A percentile compares a stretch with the other conserved stretches of the same genome.
These are phyloP conservation scores for Picochlorum sp. DNA, from an alignment of 139 green algal genomes.

Conservation along the genomic window DNA sequence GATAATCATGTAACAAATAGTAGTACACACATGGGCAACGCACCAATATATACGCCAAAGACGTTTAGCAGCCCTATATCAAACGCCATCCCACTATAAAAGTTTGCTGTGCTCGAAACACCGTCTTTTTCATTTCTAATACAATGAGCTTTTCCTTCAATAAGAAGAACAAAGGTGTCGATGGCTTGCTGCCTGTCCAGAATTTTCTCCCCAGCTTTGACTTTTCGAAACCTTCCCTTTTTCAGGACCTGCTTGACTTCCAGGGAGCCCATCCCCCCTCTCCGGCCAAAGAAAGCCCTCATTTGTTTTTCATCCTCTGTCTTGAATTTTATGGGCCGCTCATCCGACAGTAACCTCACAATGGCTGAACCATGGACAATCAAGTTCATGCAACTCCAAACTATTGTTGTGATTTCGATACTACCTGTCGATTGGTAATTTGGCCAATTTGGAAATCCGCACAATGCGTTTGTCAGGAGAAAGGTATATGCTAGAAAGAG, in stretches of 20 bases:
- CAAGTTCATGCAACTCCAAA: slow-evolving; percentile 11
- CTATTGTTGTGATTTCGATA: slow-evolving; percentile 2
- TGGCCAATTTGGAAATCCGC: slow-evolving; percentile 17
- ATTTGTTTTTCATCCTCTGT: slow-evolving; percentile 32
- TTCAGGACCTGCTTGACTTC: slow-evolving; percentile 24
- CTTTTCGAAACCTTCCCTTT: slow-evolving; percentile 8
- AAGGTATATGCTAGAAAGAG: slow-evolving; percentile 17
- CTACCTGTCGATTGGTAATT: slow-evolving; percentile 1
- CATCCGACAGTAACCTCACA: slow-evolving; percentile 20
- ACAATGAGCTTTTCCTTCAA: slow-evolving; percentile 17
- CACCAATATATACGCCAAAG: slow-evolving; percentile 18
- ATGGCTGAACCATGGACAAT: slow-evolving; percentile 19
- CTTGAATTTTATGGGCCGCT: slow-evolving; percentile 23
- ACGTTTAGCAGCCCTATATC: slow-evolving; percentile 11
- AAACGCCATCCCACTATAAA: slow-evolving; percentile 12
- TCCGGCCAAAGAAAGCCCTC: slow-evolving; percentile 24
- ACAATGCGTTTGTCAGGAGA: slow-evolving; percentile 4
- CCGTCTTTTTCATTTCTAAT: neutral
- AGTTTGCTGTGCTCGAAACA: neutral
- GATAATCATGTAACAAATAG: too few species aligned
- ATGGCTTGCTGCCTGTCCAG: neutral
- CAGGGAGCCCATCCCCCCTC: slow-evolving; percentile 22
- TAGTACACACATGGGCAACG: too few species aligned
- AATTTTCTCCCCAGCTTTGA: slow-evolving; percentile 10
- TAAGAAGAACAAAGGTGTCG: slow-evolving; percentile 13